Evolutionary conservation across 2,329 filamentous ascomycete genomes (phyloP).

Genomic region (Phialophora macrospora): DNA sequence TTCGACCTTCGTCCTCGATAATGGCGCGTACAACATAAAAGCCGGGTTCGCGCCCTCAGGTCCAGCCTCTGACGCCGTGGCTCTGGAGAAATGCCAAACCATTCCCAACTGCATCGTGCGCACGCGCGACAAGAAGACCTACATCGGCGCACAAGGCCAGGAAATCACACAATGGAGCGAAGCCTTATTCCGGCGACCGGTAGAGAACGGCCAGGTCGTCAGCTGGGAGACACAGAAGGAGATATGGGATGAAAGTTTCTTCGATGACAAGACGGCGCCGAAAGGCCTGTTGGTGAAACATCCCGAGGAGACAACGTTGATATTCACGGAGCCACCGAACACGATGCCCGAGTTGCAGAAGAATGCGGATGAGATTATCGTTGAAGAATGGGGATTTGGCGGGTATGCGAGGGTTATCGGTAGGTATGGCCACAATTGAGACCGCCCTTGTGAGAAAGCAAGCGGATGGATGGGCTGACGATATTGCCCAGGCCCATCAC

Average conservation of each 20-base stretch:
- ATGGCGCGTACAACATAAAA: conserved; percentile 90
- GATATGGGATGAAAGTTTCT: conserved; percentile 90
- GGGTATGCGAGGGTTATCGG: conserved; percentile 80
- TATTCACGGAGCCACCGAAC: conserved; percentile 86
- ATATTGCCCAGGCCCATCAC: conserved; percentile 62
- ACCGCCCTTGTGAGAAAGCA: not conserved
- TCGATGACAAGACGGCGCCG: conserved; percentile 69
- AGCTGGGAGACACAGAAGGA: conserved; percentile 97
- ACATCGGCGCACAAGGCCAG: conserved; percentile 77
- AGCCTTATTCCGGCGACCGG: conserved; percentile 80
- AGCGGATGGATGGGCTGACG: conserved; percentile 14
- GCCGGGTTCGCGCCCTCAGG: conserved; percentile 71
- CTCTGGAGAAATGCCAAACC: conserved; percentile 60
- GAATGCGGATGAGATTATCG: conserved; percentile 94
- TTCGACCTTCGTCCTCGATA: conserved; percentile 85
- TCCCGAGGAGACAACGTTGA: conserved; percentile 77
- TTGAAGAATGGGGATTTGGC: conserved; percentile 94
- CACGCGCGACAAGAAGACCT: conserved; percentile 76
- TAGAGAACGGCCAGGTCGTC: conserved; percentile 93
- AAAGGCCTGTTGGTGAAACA: conserved; percentile 58
- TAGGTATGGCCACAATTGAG: conserved; percentile 48
- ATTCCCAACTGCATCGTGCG: conserved; percentile 90
- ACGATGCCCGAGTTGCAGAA: conserved; percentile 78
- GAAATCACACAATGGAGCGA: conserved; percentile 88
- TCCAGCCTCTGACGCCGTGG: conserved; percentile 49